Percentiles rank a stretch among this genome's conserved stretches.
Conservation (phyloP, 2,329 filamentous ascomycete genomes). For the Neopestalotiopsis sp. region DNA sequence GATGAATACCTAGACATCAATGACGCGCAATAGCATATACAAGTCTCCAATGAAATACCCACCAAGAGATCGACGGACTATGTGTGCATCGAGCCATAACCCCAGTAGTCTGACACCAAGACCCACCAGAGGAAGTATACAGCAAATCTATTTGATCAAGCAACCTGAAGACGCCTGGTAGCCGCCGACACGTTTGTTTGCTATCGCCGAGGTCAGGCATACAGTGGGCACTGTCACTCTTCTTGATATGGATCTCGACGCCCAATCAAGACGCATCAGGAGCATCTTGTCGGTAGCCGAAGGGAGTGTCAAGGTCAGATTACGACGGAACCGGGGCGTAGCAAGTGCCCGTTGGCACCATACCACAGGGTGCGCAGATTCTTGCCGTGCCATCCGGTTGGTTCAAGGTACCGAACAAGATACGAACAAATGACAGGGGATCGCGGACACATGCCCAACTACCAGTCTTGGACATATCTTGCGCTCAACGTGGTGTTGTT, state of each 20-base stretch:
- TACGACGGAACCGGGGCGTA: constrained; percentile 7
- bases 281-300: background rate
- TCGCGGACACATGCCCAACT: background rate
- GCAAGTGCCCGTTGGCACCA: background rate
- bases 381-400: constrained; percentile 7
- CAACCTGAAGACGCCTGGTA: background rate
- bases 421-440: background rate
- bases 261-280: constrained; percentile 8
- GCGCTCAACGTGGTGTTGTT: background rate
- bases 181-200: background rate
- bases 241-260: background rate
- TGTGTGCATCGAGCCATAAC: background rate
- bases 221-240: background rate
- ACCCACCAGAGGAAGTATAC: background rate
- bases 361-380: background rate
- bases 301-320: background rate
- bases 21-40: constrained; percentile 11
- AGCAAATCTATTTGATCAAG: constrained; percentile 5
- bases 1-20: constrained; percentile 7
- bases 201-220: constrained; percentile 10
- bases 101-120: background rate
- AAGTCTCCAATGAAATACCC: constrained; percentile 1
- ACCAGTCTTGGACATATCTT: background rate
- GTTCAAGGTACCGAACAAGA: background rate
- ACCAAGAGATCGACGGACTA: background rate